phyloP scores from a whole-genome alignment of 352 stramenopile genomes.

The Globisporangium mamillatum region DNA sequence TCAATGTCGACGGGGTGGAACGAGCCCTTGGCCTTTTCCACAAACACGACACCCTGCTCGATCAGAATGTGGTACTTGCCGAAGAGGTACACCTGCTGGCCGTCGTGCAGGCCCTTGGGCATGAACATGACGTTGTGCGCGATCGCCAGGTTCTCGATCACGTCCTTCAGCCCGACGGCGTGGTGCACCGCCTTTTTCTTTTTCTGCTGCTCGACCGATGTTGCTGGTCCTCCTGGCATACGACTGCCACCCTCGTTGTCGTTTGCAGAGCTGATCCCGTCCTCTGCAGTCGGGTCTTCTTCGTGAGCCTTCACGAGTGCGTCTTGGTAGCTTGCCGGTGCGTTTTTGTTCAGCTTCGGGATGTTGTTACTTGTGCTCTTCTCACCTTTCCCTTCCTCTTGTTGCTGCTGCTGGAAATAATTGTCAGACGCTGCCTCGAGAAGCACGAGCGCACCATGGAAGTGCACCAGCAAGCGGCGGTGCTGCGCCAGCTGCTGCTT shows the following conservation, averaged over 20 bases:
- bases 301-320: slow-evolving; percentile 57
- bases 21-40: slow-evolving; percentile 55
- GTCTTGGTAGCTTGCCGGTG: slow-evolving; percentile 70
- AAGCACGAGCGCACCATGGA: slow-evolving; percentile 71
- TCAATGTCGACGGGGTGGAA: slow-evolving; percentile 80
- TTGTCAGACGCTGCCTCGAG: slow-evolving; percentile 45
- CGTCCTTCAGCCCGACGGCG: slow-evolving; percentile 72
- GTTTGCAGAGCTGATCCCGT: slow-evolving; percentile 17
- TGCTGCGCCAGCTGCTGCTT: slow-evolving; percentile 55
- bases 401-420: slow-evolving; percentile 10
- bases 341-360: slow-evolving; percentile 46
- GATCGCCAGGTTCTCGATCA: slow-evolving; percentile 81
- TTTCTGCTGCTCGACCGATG: background rate
- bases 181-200: slow-evolving; percentile 25
- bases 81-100: slow-evolving; percentile 79
- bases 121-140: slow-evolving; percentile 79
- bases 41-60: slow-evolving; percentile 79
- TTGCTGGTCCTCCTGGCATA: background rate
- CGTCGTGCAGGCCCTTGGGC: slow-evolving; percentile 71
- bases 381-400: background rate
- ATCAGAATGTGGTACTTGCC: slow-evolving; percentile 82
- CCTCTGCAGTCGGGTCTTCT: slow-evolving; percentile 11
- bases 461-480: slow-evolving; percentile 68
- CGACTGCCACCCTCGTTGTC: slow-evolving; percentile 17
- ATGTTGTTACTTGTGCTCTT: slow-evolving; percentile 20